phyloP scores from a whole-genome alignment of 1,284 basidiomycete species.

The Leccinum insolens region DNA sequence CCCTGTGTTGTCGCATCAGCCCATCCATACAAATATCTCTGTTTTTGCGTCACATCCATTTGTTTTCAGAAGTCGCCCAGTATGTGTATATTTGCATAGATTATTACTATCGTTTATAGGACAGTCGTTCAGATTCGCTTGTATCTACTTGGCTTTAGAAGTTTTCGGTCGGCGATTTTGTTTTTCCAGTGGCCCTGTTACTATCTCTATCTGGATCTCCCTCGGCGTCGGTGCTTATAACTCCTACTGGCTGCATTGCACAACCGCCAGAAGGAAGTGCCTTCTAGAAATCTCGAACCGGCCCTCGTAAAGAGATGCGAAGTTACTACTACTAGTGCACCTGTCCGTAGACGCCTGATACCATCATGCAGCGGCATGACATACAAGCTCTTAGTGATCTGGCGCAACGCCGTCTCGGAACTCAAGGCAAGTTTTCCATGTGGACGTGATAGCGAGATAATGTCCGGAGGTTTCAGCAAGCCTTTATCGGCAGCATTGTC shows the following conservation, averaged over 20 bases:
- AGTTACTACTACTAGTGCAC: neutral
- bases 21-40: slow-evolving; percentile 1
- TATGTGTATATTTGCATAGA: slow-evolving; percentile 17
- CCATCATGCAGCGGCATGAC: slow-evolving; percentile 7
- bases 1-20: slow-evolving; percentile 4
- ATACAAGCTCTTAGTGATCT: neutral
- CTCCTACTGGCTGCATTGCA: neutral
- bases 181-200: neutral
- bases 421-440: slow-evolving; percentile 14
- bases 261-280: neutral
- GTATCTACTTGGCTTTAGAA: neutral
- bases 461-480: slow-evolving; percentile 13
- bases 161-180: neutral
- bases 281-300: neutral
- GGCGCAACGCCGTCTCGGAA: neutral
- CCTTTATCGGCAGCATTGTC: slow-evolving; percentile 10
- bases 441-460: slow-evolving; percentile 13
- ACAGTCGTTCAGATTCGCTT: slow-evolving; percentile 6
- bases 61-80: neutral
- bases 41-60: slow-evolving; percentile 2
- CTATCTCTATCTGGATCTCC: too few species aligned
- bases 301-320: neutral
- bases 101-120: neutral
- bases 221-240: neutral
- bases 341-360: slow-evolving; percentile 8